phyloP scores from a whole-genome alignment of 2,329 filamentous ascomycete species.

The Westerdykella aurantiaca region DNA sequence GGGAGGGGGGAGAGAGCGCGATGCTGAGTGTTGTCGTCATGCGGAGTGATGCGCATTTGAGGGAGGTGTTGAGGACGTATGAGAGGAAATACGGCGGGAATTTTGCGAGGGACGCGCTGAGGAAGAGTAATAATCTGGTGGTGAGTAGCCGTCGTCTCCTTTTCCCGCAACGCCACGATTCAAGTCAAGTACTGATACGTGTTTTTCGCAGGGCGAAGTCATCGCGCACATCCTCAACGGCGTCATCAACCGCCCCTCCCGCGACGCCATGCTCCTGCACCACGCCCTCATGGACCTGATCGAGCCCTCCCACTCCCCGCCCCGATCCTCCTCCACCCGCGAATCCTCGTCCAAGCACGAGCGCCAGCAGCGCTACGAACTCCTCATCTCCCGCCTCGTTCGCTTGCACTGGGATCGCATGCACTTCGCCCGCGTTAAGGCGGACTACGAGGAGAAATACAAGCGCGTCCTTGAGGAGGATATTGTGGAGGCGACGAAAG shows the following conservation, averaged over 20 bases:
- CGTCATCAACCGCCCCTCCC: constrained; percentile 89
- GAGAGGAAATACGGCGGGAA: constrained; percentile 68
- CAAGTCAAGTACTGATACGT: too few relatives aligned
- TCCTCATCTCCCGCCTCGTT: constrained; percentile 82
- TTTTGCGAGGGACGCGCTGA: constrained; percentile 80
- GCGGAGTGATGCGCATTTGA: constrained; percentile 73
- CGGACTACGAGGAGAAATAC: constrained; percentile 74
- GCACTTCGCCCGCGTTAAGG: constrained; percentile 75
- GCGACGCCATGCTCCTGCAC: constrained; percentile 83
- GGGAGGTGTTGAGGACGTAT: constrained; percentile 73
- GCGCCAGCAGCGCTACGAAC: constrained; percentile 63
- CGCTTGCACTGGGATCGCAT: constrained; percentile 86
- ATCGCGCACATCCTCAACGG: constrained; percentile 94
- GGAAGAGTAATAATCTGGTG: constrained; percentile 85
- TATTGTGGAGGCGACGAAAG: constrained; percentile 68
- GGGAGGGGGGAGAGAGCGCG: constrained; percentile 74
- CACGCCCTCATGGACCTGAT: constrained; percentile 67
- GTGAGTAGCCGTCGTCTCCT: constrained; percentile 52
- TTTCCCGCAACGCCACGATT: too few relatives aligned
- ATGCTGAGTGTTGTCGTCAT: constrained; percentile 82
- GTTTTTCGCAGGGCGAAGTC: constrained; percentile 69
- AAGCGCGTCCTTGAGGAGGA: constrained; percentile 67
- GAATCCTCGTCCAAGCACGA: constrained; percentile 31
- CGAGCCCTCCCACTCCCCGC: constrained; percentile 26
- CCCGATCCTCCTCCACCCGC: constrained; percentile 16